phyloP scores from a whole-genome alignment of 257 asterid species.

The Ilex aquifolium region DNA sequence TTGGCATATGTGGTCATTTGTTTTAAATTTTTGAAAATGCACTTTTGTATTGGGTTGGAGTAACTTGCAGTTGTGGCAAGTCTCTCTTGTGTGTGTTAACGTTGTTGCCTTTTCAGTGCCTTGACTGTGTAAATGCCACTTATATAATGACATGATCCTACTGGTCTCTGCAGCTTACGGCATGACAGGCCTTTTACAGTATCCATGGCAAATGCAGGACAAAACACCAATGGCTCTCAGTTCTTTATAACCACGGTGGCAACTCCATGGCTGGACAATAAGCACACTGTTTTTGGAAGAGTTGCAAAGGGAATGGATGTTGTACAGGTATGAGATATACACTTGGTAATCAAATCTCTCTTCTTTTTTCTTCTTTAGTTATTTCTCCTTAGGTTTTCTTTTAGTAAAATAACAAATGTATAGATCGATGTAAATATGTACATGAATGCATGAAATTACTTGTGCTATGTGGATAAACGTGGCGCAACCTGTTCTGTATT shows the following conservation, averaged over 20 bases:
- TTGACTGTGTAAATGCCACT: not conserved
- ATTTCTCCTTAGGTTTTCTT: not conserved
- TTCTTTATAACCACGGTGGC: slow-evolving; percentile 95
- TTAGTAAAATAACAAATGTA: not conserved
- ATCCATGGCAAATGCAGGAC: slow-evolving; percentile 99
- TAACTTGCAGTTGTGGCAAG: too few species aligned
- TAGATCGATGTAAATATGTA: too few species aligned
- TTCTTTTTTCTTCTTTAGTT: not conserved
- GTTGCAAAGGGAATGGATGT: slow-evolving; percentile 96
- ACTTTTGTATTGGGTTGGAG: too few species aligned
- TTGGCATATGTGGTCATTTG: too few species aligned
- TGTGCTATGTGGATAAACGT: too few species aligned
- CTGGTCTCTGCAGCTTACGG: slow-evolving; percentile 63
- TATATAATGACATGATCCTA: not conserved
- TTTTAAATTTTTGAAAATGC: too few species aligned
- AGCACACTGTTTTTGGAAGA: slow-evolving; percentile 97
- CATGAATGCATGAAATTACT: too few species aligned
- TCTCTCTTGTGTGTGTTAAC: not conserved
- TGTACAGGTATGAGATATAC: slow-evolving; percentile 65
- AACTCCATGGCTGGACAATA: slow-evolving; percentile 98
- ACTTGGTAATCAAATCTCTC: not conserved
- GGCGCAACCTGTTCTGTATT: too few species aligned
- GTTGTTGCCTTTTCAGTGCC: not conserved
- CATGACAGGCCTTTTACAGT: slow-evolving; percentile 96
- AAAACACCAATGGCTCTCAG: slow-evolving; percentile 94